Evolutionary conservation across 2,329 filamentous ascomycete genomes (phyloP), one percentile per base, ranked within the genome.

Genomic region (Coleophoma crateriformis): DNA sequence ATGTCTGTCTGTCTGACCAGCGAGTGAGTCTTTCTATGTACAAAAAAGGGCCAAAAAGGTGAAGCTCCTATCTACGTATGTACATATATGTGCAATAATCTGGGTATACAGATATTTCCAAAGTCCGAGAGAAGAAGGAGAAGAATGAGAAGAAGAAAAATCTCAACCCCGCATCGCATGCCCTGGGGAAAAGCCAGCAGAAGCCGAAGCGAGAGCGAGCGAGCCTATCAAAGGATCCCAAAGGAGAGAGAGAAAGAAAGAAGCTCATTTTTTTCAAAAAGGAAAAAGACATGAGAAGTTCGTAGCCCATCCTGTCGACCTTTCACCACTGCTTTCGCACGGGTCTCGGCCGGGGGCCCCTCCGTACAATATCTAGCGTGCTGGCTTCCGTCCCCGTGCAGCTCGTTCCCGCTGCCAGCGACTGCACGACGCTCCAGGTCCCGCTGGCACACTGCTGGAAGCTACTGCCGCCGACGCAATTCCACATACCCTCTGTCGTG

Each of bases 401-500:
- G 0, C 47, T 52, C 0, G 73, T 73, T 0, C 77, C 77, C 0
- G 61, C 55, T 0, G 76, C 69, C 6, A 79, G 58, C 0, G 51
- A 37, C 46, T 70, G 68, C 1, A 62, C 38, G 0, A 61, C 53
- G 3, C 75, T 73, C 77, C 77, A 80, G 0, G 52, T 20, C 12
- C 76, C 75, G 3, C 68, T 71, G 7, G 69, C 75, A 50, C 77
- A 80, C 22, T 75, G 75, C 61, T 79, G 76, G 71, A 71, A 79
- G 0, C 68, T 67, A 1, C 55, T 65, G 12, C 75, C 74, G 0
- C 60, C 64, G 3, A 78, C 62, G 52, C 77, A 79, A 65, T 77
- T 78, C 73, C 73, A 79, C 7, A 62, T 57, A 0, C 76, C 76
- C 33, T 77, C 72, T 5, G 65, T 55, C 60, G 66, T 56, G 63